Conservation (phyloP, 2,329 filamentous ascomycete genomes). For the Sporothrix curviconia region DNA sequence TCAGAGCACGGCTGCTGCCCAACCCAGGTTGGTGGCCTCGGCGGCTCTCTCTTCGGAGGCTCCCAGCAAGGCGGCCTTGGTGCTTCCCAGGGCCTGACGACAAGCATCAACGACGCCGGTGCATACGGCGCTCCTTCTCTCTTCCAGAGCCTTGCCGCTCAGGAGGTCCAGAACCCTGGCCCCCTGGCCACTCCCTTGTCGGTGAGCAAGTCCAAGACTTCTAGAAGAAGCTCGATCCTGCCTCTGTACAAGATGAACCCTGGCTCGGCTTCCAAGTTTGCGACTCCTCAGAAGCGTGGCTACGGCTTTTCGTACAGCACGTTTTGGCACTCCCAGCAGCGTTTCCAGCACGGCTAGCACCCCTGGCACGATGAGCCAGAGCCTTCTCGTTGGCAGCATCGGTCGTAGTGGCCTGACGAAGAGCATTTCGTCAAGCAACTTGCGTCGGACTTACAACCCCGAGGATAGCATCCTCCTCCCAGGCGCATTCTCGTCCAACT, state of each 20-base stretch:
- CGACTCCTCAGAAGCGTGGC: constrained; percentile 77
- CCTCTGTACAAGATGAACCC: constrained; percentile 86
- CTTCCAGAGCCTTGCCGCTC: constrained; percentile 65
- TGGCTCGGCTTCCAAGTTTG: constrained; percentile 67
- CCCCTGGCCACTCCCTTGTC: constrained; percentile 87
- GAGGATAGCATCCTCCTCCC: constrained; percentile 84
- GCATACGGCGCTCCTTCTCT: constrained; percentile 86
- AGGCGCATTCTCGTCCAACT: constrained; percentile 71
- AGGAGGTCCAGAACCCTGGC: constrained; percentile 64
- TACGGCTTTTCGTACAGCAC: constrained; percentile 92
- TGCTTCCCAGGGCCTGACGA: constrained; percentile 62
- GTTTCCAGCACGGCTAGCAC: constrained; percentile 62
- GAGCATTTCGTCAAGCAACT: constrained; percentile 80
- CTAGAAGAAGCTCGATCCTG: constrained; percentile 71
- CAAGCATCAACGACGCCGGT: constrained; percentile 74
- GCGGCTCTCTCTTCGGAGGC: constrained; percentile 54
- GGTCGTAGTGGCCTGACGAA: constrained; percentile 65
- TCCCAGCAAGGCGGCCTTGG: constrained; percentile 36
- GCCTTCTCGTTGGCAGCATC: constrained; percentile 59
- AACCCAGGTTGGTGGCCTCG: constrained; percentile 40
- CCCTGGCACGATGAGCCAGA: constrained; percentile 57
- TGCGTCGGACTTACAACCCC: constrained; percentile 72
- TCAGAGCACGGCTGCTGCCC: constrained; percentile 40
- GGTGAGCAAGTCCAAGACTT: constrained; percentile 59
- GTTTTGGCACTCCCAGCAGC: constrained; percentile 74